These are phyloP conservation scores for Cutaneotrichosporon sp. DNA, from an alignment of 1,284 basidiomycete genomes.

Conservation along the genomic window DNA sequence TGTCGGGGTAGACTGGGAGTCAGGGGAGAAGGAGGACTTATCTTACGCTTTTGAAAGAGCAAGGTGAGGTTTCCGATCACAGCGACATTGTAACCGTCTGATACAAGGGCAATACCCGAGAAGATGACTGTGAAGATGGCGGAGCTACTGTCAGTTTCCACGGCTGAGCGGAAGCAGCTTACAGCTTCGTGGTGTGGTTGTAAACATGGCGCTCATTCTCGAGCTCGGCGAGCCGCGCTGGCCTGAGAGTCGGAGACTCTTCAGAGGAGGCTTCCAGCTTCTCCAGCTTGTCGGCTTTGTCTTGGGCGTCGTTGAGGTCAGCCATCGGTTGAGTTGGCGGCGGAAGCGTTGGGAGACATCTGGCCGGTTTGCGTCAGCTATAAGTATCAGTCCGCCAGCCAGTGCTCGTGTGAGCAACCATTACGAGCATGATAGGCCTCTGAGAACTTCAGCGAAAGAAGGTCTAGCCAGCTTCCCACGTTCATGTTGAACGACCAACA, in stretches of 20 bases:
- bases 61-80: slow-evolving; percentile 20
- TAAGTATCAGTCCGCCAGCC: no score
- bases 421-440: no score
- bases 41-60: slow-evolving; percentile 8
- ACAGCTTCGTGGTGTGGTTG: slow-evolving; percentile 15
- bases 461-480: no score
- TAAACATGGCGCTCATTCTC: slow-evolving; percentile 12
- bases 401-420: no score
- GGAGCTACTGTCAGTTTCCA: slow-evolving; percentile 9
- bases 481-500: no score
- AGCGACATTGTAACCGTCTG: slow-evolving; percentile 32
- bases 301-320: background rate
- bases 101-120: slow-evolving; percentile 20
- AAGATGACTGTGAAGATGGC: slow-evolving; percentile 9
- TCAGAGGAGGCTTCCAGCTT: background rate
- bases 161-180: background rate
- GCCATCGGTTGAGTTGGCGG: background rate
- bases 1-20: slow-evolving; percentile 22
- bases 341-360: no score
- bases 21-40: background rate
- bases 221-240: slow-evolving; percentile 11
- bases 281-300: slow-evolving; percentile 7
- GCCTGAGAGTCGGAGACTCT: background rate
- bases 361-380: no score
- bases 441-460: no score